Evolutionary conservation across 305 asterid species (phyloP).

Genomic region (Ilex paraguariensis): DNA sequence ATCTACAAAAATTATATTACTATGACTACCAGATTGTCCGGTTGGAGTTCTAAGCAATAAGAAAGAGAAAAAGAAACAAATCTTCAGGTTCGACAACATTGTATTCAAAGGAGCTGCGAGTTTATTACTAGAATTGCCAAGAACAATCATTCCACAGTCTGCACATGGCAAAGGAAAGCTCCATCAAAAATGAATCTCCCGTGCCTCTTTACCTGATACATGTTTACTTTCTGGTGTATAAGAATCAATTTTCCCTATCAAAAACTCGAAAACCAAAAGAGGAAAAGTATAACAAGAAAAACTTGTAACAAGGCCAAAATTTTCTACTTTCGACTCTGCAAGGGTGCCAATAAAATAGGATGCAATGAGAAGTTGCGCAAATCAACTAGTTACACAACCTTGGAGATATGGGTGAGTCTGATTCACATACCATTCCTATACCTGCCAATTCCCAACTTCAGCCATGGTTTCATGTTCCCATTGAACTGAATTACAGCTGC

Average conservation of each 20-base stretch:
- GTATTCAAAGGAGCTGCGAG: too few species aligned
- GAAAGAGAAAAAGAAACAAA: too few species aligned
- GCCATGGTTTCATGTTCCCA: slow-evolving; percentile 58
- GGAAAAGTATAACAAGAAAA: not conserved
- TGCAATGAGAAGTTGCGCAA: slow-evolving; percentile 7
- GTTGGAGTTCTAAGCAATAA: too few species aligned
- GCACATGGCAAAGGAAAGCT: slow-evolving; percentile 8
- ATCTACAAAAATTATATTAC: too few species aligned
- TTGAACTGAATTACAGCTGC: slow-evolving; percentile 53
- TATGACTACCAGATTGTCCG: too few species aligned
- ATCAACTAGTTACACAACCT: slow-evolving; percentile 36
- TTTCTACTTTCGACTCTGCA: slow-evolving; percentile 26
- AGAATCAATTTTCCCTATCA: slow-evolving; percentile 5
- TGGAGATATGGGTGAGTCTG: slow-evolving; percentile 30
- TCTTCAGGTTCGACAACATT: too few species aligned
- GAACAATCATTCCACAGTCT: not conserved
- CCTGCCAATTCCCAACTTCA: slow-evolving; percentile 39
- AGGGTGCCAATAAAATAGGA: slow-evolving; percentile 4
- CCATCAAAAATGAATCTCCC: slow-evolving; percentile 14
- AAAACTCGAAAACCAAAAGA: not conserved
- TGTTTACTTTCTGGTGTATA: slow-evolving; percentile 3
- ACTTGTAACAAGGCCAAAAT: slow-evolving; percentile 20
- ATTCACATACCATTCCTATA: slow-evolving; percentile 39
- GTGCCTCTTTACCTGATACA: not conserved
- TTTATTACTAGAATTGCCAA: too few species aligned